Evolutionary conservation across 106 monocot species (phyloP).

Genomic region (Ottelia alismoides): DNA sequence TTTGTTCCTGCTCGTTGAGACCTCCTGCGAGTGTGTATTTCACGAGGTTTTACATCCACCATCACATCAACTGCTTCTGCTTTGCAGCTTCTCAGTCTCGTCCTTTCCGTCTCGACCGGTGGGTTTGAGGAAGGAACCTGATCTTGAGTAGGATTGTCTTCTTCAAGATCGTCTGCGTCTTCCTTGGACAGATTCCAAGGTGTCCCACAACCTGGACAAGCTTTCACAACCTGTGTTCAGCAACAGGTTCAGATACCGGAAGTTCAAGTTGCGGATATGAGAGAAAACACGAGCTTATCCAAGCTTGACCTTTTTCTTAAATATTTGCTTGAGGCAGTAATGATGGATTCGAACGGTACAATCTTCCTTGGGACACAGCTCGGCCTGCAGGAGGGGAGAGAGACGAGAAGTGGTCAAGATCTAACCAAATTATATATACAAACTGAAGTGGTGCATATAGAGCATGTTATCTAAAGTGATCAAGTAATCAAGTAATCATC

Average conservation of each 20-base stretch:
- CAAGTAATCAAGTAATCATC: too few relatives aligned
- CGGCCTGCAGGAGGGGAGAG: constrained; percentile 39
- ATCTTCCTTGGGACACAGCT: constrained; percentile 48
- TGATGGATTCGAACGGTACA: constrained; percentile 62
- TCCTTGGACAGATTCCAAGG: constrained; percentile 32
- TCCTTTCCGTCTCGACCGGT: neutral
- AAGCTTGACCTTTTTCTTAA: constrained; percentile 35
- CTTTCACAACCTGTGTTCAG: constrained; percentile 31
- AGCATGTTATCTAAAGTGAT: too few relatives aligned
- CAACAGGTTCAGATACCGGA: neutral
- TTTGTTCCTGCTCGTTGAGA: too few relatives aligned
- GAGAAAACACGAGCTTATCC: neutral
- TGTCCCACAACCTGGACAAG: constrained; percentile 57
- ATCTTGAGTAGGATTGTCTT: constrained; percentile 15
- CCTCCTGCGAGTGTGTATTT: too few relatives aligned
- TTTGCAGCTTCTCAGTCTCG: constrained; percentile 17
- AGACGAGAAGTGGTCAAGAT: neutral
- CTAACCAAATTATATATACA: neutral
- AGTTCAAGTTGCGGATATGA: neutral
- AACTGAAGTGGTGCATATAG: too few relatives aligned
- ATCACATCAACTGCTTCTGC: constrained; percentile 8
- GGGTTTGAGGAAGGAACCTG: neutral
- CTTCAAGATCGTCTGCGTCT: constrained; percentile 6
- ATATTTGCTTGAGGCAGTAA: constrained; percentile 81
- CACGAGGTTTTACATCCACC: neutral